These are phyloP conservation scores for Candida tetrigidarum DNA, from an alignment of 1,139 yeast genomes.

Conservation along the genomic window DNA sequence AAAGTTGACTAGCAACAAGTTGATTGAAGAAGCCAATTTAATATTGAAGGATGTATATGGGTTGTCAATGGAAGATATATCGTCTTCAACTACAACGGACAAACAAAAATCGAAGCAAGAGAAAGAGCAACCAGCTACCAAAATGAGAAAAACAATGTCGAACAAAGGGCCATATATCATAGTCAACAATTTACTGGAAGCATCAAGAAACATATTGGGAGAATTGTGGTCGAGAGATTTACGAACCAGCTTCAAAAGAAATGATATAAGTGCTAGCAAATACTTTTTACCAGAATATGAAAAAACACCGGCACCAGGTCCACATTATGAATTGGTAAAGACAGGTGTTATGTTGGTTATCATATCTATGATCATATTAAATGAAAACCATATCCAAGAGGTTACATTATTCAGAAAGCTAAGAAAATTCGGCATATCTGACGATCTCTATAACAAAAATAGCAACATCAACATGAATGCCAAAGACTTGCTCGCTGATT, in stretches of 20 bases:
- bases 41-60: slow-evolving; percentile 37
- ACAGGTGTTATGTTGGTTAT: slow-evolving; percentile 33
- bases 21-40: slow-evolving; percentile 21
- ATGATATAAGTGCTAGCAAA: slow-evolving; percentile 16
- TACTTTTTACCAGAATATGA: slow-evolving; percentile 22
- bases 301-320: slow-evolving; percentile 19
- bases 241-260: slow-evolving; percentile 6
- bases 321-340: slow-evolving; percentile 34
- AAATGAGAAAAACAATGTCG: background rate
- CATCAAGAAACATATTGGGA: slow-evolving; percentile 26
- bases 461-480: slow-evolving; percentile 28
- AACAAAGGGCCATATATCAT: slow-evolving; percentile 21
- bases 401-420: slow-evolving; percentile 26
- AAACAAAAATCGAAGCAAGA: slow-evolving; percentile 11
- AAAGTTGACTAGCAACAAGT: slow-evolving; percentile 21
- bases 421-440: slow-evolving; percentile 34
- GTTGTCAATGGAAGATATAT: slow-evolving; percentile 28
- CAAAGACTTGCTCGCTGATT: slow-evolving; percentile 31
- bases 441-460: slow-evolving; percentile 24
- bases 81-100: slow-evolving; percentile 15
- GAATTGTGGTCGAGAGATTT: slow-evolving; percentile 24
- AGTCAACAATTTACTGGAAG: slow-evolving; percentile 24
- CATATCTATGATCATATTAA: slow-evolving; percentile 32
- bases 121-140: slow-evolving; percentile 9
- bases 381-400: slow-evolving; percentile 40